Base-by-base conservation (phyloP, 164 flowering plant genomes). In the Aristolochia fimbriata region DNA sequence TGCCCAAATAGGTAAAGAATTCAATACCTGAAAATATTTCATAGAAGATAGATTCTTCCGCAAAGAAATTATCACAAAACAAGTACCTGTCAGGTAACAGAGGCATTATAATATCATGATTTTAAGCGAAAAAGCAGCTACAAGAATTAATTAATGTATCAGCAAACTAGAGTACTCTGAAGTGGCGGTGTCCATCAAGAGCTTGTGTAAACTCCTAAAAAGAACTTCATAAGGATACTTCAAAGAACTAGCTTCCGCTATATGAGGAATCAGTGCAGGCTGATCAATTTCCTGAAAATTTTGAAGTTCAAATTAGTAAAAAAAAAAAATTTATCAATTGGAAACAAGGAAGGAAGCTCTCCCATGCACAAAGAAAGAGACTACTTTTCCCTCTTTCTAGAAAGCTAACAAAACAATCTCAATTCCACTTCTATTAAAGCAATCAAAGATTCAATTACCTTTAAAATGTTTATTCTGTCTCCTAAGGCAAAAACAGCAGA, bases 161-260 rank as follows among this genome's bases (percentile, higher is more conserved):
- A 69, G 60, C 48, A 71, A 68, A 70, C 27, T 60, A 47, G 46
- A 17, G 52, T 88, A 94, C 99, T 94, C 99, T 61, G 99, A 94
- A 76, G 91, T 78, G 49, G 97, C 97, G 64, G 99, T 86, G 69
- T 94, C 99, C 96, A 94, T 86, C 59, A 94, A 88, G 70, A 94
- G 83, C 81, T 94, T 93, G 70, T 93, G 99, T 78, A 91, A 77
- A 68, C 97, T 94, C 77, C 99, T 77, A 62, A 91, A 94, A 64
- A 94, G 93, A 58, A 94, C 95, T 76, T 94, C 99, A 72, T 91
- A 91, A 37, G 99, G 99, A 74, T 85, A 94, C 68, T 91, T 94
- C 49, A 61, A 66, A 59, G 95, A 85, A 74, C 83, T 88, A 48
- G 99, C 99, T 81, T 94, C 99, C 63, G 97, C 96, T 68, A 94